These are phyloP conservation scores for Termitomyces sp. DNA, from an alignment of 1,284 basidiomycete species.

Conservation along the genomic window DNA sequence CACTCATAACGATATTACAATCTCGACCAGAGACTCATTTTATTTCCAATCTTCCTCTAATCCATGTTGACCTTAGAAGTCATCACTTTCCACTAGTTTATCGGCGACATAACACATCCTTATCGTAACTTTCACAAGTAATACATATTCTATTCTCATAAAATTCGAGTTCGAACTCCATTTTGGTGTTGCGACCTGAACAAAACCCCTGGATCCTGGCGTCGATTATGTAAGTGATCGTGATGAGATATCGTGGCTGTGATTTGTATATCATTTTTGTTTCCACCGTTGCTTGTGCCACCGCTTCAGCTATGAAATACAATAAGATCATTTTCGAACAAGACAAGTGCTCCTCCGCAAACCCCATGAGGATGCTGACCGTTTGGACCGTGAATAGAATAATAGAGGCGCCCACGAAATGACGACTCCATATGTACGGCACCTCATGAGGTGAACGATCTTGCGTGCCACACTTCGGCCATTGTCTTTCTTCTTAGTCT, in stretches of 20 bases:
- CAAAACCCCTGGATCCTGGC: no score
- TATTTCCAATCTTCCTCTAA: no score
- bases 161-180: no score
- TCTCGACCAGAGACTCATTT: neutral
- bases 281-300: neutral
- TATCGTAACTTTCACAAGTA: no score
- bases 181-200: no score
- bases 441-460: neutral
- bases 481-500: neutral
- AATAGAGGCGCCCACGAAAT: neutral
- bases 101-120: no score
- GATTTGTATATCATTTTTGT: neutral
- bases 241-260: neutral
- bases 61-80: neutral
- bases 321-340: neutral
- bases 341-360: neutral
- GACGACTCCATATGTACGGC: neutral
- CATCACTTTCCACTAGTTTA: no score
- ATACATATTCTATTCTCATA: no score
- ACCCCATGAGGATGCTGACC: neutral
- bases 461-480: neutral
- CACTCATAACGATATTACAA: neutral
- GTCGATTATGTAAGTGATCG: neutral
- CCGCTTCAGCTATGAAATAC: neutral
- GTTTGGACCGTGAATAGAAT: neutral